Conservation (phyloP, 2,329 filamentous ascomycete species). For the Pseudofabraea citricarpa region DNA sequence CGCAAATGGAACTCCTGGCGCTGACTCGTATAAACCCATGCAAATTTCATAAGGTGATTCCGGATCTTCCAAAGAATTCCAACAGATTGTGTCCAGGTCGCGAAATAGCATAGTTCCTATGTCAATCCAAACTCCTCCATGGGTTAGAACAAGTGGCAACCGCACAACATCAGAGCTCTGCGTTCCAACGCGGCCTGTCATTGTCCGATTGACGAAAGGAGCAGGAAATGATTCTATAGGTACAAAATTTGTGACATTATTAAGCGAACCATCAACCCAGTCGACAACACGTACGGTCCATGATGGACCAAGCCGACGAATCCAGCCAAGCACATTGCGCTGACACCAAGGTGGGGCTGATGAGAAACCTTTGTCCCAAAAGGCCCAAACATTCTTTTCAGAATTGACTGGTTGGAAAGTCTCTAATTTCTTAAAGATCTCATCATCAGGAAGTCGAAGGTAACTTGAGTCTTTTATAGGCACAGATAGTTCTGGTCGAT, state of each 20-base stretch:
- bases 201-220: slow-evolving; percentile 36
- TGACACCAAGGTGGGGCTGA: slow-evolving; percentile 33
- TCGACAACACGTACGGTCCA: slow-evolving; percentile 40
- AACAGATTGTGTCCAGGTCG: slow-evolving; percentile 37
- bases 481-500: neutral
- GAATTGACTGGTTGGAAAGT: slow-evolving; percentile 27
- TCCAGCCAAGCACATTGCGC: slow-evolving; percentile 37
- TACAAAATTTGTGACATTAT: slow-evolving; percentile 32
- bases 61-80: slow-evolving; percentile 34
- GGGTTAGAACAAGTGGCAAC: slow-evolving; percentile 33
- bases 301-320: slow-evolving; percentile 31
- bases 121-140: slow-evolving; percentile 41
- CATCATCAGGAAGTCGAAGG: neutral
- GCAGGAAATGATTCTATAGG: slow-evolving; percentile 32
- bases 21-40: slow-evolving; percentile 21
- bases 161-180: slow-evolving; percentile 45
- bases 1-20: slow-evolving; percentile 19
- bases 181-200: slow-evolving; percentile 38
- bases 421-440: neutral
- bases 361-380: slow-evolving; percentile 35
- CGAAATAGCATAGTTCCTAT: slow-evolving; percentile 36
- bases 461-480: neutral
- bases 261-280: slow-evolving; percentile 29
- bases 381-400: slow-evolving; percentile 41
- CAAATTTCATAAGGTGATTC: slow-evolving; percentile 30